Evolutionary conservation across 257 asterid genomes (phyloP).

Genomic region (Orobanche coerulescens): DNA sequence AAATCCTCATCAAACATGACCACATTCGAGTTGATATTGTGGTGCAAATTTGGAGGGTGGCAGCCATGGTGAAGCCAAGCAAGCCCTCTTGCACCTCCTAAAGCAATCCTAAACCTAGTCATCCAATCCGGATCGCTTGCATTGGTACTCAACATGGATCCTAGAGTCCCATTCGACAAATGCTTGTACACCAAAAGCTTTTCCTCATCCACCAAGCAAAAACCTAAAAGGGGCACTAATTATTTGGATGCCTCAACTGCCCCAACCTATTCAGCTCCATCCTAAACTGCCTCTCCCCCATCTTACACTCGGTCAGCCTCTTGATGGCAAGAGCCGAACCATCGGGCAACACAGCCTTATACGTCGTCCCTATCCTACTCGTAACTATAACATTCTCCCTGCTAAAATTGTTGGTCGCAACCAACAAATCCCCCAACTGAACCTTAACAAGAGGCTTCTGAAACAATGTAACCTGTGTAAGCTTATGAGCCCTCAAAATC

Average conservation of each 20-base stretch:
- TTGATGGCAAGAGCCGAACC: constrained; percentile 58
- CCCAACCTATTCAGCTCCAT: constrained; percentile 58
- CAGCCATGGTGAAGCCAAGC: constrained; percentile 79
- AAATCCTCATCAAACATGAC: constrained; percentile 54
- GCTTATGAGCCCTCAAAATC: constrained; percentile 38
- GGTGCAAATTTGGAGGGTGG: constrained; percentile 55
- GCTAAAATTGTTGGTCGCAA: constrained; percentile 40
- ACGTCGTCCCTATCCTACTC: constrained; percentile 45
- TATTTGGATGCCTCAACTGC: constrained; percentile 63
- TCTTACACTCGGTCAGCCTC: constrained; percentile 42
- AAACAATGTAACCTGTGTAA: constrained; percentile 50
- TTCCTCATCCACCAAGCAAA: constrained; percentile 61
- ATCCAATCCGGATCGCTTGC: constrained; percentile 40
- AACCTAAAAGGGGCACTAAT: constrained; percentile 60
- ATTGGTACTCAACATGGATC: constrained; percentile 30
- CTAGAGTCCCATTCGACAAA: constrained; percentile 47
- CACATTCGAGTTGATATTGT: constrained; percentile 48
- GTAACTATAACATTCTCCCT: constrained; percentile 31
- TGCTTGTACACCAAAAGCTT: constrained; percentile 57
- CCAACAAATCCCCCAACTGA: constrained; percentile 44
- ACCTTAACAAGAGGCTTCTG: constrained; percentile 59
- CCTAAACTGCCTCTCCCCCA: constrained; percentile 50
- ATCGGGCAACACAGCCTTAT: constrained; percentile 49
- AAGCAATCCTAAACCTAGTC: constrained; percentile 38
- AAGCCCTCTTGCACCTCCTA: constrained; percentile 61